Evolutionary conservation across 2,329 filamentous ascomycete genomes (phyloP), one percentile per base, ranked within the genome.

Genomic region (Fusarium incarnatum): DNA sequence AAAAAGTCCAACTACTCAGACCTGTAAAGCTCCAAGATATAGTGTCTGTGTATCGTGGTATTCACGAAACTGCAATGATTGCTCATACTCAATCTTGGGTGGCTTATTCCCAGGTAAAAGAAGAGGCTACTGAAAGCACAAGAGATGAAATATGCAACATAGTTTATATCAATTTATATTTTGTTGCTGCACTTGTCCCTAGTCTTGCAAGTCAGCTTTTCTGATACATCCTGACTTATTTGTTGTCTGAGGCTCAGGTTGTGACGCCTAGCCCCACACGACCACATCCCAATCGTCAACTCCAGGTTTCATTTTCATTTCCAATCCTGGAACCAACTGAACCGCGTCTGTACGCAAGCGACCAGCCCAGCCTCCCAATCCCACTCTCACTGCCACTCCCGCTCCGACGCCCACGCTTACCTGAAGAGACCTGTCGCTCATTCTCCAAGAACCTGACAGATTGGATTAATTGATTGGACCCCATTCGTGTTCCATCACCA

Each of bases 301-400:
- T 63, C 67, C 57, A 74, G 64, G 70, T 71, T 74, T 67, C 64
- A 70, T 71, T 75, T 62, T 67, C 64, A 70, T 71, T 75, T 64
- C 64, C 66, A 73, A 75, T 67, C 73, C 73, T 67, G 67, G 73
- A 61, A 64, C 60, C 45, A 59, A 72, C 73, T 73, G 68, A 50
- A 72, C 73, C 73, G 68, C 72, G 72, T 75, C 68, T 58, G 67
- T 73, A 61, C 63, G 64, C 61, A 75, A 74, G 67, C 61, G 67
- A 67, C 72, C 71, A 61, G 62, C 70, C 67, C 64, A 61, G 71
- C 72, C 67, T 68, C 50, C 67, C 62, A 34, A 64, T 64, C 44
- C 59, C 45, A 64, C 59, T 53, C 49, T 25, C 30, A 34, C 49
- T 53, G 37, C 60, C 42, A 64, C 62, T 55, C 53, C 25, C 37